A percentile compares a stretch with the other conserved stretches of the same genome.
Conservation (phyloP, 2,329 filamentous ascomycete genomes). For the Colletotrichum sp. region DNA sequence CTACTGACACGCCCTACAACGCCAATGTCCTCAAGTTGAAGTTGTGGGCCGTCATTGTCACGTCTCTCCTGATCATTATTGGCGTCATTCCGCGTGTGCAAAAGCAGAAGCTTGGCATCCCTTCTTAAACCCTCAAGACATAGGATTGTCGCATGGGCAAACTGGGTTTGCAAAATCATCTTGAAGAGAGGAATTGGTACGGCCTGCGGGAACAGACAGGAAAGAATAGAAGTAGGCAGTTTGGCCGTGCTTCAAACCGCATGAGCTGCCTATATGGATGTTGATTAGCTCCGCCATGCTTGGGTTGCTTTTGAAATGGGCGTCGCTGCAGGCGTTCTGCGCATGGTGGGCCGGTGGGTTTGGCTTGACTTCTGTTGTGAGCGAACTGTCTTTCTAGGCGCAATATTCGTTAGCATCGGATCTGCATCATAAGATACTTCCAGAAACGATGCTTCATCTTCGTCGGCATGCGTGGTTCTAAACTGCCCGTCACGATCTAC, state of each 20-base stretch:
- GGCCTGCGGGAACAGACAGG: background rate
- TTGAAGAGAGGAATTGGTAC: background rate
- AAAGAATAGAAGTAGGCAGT: background rate
- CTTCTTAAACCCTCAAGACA: background rate
- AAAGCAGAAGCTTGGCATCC: conserved; percentile 76
- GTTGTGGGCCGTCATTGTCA: conserved; percentile 76
- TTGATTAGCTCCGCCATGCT: background rate
- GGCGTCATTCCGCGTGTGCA: conserved; percentile 82
- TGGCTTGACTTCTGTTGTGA: background rate
- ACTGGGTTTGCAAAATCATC: background rate
- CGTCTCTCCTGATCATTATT: conserved; percentile 67
- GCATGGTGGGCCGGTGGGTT: background rate
- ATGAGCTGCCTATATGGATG: background rate
- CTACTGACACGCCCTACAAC: conserved; percentile 79
- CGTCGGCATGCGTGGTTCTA: background rate
- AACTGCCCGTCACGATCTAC: background rate
- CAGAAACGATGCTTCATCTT: background rate
- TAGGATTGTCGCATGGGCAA: background rate
- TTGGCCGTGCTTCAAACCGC: background rate
- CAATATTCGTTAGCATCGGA: background rate
- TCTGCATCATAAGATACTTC: background rate
- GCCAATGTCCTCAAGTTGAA: conserved; percentile 71
- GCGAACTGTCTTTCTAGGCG: background rate
- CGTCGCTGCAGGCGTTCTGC: background rate
- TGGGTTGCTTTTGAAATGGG: background rate